Conservation (phyloP, 2,329 filamentous ascomycete genomes). For the Xylaria sp. region DNA sequence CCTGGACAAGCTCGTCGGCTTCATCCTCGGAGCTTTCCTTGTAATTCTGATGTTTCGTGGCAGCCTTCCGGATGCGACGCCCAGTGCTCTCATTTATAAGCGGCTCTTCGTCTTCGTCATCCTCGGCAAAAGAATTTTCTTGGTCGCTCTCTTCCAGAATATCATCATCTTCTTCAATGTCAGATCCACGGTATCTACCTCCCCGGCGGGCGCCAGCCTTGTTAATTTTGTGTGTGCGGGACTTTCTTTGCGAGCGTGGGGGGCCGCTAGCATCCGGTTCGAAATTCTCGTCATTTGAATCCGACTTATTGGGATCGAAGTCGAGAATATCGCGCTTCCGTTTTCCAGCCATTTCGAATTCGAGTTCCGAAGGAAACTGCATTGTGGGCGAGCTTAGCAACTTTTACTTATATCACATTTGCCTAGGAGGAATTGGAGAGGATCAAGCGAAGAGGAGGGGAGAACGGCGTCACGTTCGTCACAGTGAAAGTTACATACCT, state of each 20-base stretch:
- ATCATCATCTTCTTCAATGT: slow-evolving; percentile 63
- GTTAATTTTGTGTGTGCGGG: slow-evolving; percentile 42
- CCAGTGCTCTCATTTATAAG: slow-evolving; percentile 45
- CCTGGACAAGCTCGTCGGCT: slow-evolving; percentile 36
- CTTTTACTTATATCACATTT: not conserved
- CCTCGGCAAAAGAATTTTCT: slow-evolving; percentile 52
- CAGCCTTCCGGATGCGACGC: slow-evolving; percentile 49
- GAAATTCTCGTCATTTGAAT: slow-evolving; percentile 68
- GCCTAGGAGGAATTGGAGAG: not conserved
- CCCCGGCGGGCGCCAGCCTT: slow-evolving; percentile 31
- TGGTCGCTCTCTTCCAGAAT: slow-evolving; percentile 55
- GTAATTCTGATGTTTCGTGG: slow-evolving; percentile 48
- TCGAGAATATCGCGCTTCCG: slow-evolving; percentile 58
- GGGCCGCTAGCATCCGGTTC: slow-evolving; percentile 54
- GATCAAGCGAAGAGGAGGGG: not conserved
- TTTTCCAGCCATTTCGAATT: slow-evolving; percentile 50
- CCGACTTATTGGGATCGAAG: slow-evolving; percentile 69
- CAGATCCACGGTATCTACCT: slow-evolving; percentile 58
- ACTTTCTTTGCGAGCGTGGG: slow-evolving; percentile 42
- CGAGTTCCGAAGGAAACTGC: slow-evolving; percentile 1
- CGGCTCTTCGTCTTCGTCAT: slow-evolving; percentile 43
- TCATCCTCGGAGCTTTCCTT: slow-evolving; percentile 48
- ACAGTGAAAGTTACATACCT: not conserved
- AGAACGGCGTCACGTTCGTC: not conserved
- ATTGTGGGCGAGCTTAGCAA: slow-evolving; percentile 5